Conservation (phyloP, 768 basidiomycete species). For the Sarcodon aspratus region DNA sequence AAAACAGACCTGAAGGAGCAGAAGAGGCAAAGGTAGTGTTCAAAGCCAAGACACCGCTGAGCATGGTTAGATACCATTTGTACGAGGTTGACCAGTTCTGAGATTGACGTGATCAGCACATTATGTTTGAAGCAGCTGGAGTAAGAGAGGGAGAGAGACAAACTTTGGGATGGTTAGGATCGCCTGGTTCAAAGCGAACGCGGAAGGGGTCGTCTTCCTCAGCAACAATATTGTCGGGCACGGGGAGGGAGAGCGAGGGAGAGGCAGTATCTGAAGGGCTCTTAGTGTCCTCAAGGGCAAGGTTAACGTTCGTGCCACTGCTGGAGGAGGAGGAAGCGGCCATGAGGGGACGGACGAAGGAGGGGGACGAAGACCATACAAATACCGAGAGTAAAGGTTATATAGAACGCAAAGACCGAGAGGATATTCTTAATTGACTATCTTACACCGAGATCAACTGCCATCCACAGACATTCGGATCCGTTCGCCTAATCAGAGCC, state of each 20-base stretch:
- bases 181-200: slow-evolving; percentile 11
- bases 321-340: too few relatives aligned
- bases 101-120: neutral
- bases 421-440: neutral
- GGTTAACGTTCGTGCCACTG: neutral
- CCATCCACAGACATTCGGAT: too few relatives aligned
- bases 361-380: neutral
- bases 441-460: too few relatives aligned
- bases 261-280: neutral
- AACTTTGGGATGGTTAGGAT: slow-evolving; percentile 13
- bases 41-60: slow-evolving; percentile 12
- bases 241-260: neutral
- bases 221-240: neutral
- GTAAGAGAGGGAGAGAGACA: neutral
- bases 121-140: neutral
- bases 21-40: slow-evolving; percentile 55
- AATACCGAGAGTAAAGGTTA: neutral
- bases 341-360: neutral
- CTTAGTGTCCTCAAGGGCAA: neutral
- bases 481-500: too few relatives aligned
- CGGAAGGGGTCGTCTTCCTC: slow-evolving; percentile 9
- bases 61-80: slow-evolving; percentile 16
- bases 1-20: slow-evolving; percentile 30
- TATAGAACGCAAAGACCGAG: neutral
- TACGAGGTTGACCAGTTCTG: slow-evolving; percentile 12